Evolutionary conservation across 306 rosid species (phyloP).

Genomic region (Rosa rugosa): DNA sequence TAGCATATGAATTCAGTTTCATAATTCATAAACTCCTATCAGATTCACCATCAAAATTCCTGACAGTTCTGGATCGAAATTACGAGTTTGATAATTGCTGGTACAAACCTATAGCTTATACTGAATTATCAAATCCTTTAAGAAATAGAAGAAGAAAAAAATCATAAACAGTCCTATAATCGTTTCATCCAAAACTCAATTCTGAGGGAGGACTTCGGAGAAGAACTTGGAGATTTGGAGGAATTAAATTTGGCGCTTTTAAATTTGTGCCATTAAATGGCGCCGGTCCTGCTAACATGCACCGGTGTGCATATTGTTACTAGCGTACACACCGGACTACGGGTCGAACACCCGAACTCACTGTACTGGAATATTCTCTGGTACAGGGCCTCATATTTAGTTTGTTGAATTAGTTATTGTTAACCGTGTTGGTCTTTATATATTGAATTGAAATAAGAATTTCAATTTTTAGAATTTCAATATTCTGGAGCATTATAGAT

Average conservation of each 20-base stretch:
- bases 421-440: no score
- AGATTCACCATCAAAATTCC: not conserved
- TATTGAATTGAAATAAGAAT: no score
- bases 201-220: slow-evolving; percentile 59
- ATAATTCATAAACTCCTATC: not conserved
- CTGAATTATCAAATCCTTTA: not conserved
- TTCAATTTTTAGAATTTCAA: no score
- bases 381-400: no score
- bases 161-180: not conserved
- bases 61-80: not conserved
- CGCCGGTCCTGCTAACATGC: not conserved
- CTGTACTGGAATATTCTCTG: no score
- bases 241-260: slow-evolving; percentile 62
- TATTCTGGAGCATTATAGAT: no score
- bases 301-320: no score
- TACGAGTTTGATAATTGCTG: not conserved
- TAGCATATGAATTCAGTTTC: not conserved
- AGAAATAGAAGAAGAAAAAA: not conserved
- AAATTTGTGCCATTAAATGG: slow-evolving; percentile 8
- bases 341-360: no score
- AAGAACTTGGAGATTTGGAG: slow-evolving; percentile 49
- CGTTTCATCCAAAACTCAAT: not conserved
- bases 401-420: no score
- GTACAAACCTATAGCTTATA: slow-evolving; percentile 7
- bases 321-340: no score